Evolutionary conservation across 805 yeast species (phyloP).

Genomic region (Blastobotrys chiropterorum): DNA sequence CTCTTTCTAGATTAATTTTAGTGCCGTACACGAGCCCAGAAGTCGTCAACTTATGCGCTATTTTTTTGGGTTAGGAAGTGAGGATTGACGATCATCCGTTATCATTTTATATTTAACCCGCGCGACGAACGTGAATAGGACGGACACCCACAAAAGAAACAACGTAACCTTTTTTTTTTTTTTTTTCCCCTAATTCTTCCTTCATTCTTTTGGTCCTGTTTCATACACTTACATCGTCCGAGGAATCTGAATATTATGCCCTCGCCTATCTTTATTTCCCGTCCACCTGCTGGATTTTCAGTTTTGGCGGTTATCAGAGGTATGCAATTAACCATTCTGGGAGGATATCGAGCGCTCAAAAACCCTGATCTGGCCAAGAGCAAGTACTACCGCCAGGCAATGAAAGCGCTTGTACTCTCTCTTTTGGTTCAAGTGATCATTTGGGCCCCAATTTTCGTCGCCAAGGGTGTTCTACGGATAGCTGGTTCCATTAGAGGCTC

Average conservation of each 20-base stretch:
- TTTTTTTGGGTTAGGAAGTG: not conserved
- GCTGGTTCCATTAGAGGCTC: slow-evolving; percentile 17
- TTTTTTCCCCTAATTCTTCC: not conserved
- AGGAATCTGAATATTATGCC: slow-evolving; percentile 44
- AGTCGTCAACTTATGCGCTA: not conserved
- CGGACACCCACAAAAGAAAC: not conserved
- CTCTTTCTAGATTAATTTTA: not conserved
- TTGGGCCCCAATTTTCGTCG: slow-evolving; percentile 26
- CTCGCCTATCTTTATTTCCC: slow-evolving; percentile 52
- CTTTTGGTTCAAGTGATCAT: slow-evolving; percentile 33
- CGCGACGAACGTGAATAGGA: not conserved
- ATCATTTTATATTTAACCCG: not conserved
- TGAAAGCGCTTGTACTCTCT: slow-evolving; percentile 34
- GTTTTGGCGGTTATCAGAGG: slow-evolving; percentile 46
- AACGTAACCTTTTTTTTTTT: not conserved
- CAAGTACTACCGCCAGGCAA: slow-evolving; percentile 35
- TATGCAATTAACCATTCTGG: slow-evolving; percentile 45
- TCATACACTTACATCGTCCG: too few species aligned
- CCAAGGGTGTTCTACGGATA: slow-evolving; percentile 21
- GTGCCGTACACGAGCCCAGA: not conserved
- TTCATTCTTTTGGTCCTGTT: not conserved
- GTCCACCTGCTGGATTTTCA: slow-evolving; percentile 52
- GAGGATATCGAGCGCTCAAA: slow-evolving; percentile 41
- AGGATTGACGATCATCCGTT: not conserved
- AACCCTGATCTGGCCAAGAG: slow-evolving; percentile 37